These are phyloP conservation scores for Hamamelis virginiana DNA, from an alignment of 164 flowering plant genomes.

Conservation along the genomic window DNA sequence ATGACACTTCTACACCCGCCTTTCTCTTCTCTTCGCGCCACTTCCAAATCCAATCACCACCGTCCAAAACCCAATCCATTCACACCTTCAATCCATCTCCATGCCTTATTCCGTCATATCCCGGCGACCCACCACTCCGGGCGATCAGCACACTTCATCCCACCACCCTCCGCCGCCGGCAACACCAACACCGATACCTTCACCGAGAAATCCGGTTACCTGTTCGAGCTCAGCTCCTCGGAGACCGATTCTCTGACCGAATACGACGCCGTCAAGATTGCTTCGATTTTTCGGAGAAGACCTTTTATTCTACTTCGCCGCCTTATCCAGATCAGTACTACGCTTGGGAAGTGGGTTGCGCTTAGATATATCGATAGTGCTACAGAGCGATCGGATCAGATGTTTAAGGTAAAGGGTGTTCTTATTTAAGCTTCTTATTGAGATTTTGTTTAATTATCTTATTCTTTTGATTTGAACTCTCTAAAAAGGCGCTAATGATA, in stretches of 20 bases:
- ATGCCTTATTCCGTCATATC: not conserved
- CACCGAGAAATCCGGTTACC: conserved; percentile 80
- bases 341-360: conserved; percentile 77
- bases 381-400: conserved; percentile 54
- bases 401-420: conserved; percentile 62
- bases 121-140: conserved; percentile 4
- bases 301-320: conserved; percentile 71
- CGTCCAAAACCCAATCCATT: not conserved
- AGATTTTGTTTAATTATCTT: no score
- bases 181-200: conserved; percentile 52
- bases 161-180: conserved; percentile 18
- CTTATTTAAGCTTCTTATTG: not conserved
- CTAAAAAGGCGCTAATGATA: no score
- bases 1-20: conserved; percentile 13
- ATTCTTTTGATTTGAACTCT: no score
- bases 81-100: conserved; percentile 1
- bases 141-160: not conserved
- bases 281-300: conserved; percentile 50
- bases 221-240: conserved; percentile 52
- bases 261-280: conserved; percentile 52
- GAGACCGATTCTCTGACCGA: conserved; percentile 56
- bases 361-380: conserved; percentile 53
- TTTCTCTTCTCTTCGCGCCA: conserved; percentile 20
- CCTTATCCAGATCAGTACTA: conserved; percentile 55
- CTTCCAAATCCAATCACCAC: conserved; percentile 11